Evolutionary conservation across 306 rosid species (phyloP).

Genomic region (Urtica urens): DNA sequence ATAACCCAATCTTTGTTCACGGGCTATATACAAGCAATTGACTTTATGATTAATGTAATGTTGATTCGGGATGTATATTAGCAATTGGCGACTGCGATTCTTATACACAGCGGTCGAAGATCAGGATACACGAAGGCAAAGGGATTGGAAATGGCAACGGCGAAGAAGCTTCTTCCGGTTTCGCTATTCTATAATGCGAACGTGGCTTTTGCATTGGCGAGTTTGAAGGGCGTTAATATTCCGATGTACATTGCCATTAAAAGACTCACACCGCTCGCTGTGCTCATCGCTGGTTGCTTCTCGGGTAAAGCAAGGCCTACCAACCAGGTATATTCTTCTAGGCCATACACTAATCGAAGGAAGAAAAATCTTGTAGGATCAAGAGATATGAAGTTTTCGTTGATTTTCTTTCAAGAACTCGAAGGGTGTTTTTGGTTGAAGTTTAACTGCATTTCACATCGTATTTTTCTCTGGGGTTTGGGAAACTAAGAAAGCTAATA

Average conservation of each 20-base stretch:
- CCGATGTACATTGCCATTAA: constrained; percentile 97
- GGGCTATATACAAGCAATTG: too few relatives aligned
- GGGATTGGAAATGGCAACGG: constrained; percentile 54
- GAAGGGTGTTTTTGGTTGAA: too few relatives aligned
- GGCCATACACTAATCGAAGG: too few relatives aligned
- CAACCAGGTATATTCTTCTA: constrained; percentile 40
- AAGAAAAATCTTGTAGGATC: too few relatives aligned
- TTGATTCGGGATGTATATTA: too few relatives aligned
- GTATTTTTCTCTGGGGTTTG: too few relatives aligned
- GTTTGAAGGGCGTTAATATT: constrained; percentile 92
- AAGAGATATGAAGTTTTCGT: too few relatives aligned
- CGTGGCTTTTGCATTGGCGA: constrained; percentile 93
- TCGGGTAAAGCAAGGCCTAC: constrained; percentile 71
- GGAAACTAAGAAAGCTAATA: too few relatives aligned
- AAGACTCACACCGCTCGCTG: constrained; percentile 97
- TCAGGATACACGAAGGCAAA: constrained; percentile 63
- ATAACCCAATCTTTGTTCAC: too few relatives aligned
- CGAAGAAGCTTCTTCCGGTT: constrained; percentile 62
- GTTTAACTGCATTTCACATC: too few relatives aligned
- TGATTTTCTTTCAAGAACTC: too few relatives aligned
- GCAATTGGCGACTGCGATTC: constrained; percentile 72
- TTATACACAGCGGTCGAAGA: constrained; percentile 57
- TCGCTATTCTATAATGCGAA: constrained; percentile 88
- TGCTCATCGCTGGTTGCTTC: constrained; percentile 63
- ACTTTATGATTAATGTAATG: too few relatives aligned